Conservation (phyloP, 306 rosid species). For the Herpetospermum pedunculosum region DNA sequence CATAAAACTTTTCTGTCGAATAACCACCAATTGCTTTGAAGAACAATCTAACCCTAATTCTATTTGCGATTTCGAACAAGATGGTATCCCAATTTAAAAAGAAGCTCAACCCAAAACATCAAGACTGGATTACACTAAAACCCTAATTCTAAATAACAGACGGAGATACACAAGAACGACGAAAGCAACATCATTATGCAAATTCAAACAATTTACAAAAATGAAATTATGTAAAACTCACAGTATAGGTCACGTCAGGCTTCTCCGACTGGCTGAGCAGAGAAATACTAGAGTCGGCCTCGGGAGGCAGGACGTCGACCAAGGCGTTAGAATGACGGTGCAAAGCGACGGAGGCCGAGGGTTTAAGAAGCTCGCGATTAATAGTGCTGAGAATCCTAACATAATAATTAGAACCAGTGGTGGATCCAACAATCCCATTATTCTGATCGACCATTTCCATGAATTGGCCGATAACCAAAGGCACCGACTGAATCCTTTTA, state of each 20-base stretch:
- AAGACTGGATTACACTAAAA: neutral
- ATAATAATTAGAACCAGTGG: slow-evolving; percentile 92
- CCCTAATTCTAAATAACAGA: neutral
- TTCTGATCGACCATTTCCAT: slow-evolving; percentile 98
- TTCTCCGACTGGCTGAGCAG: slow-evolving; percentile 97
- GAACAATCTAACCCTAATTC: neutral
- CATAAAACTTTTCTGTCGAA: neutral
- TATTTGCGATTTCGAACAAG: neutral
- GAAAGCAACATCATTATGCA: neutral
- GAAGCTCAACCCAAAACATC: neutral
- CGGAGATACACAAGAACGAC: neutral
- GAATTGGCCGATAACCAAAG: slow-evolving; percentile 91
- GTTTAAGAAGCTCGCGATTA: slow-evolving; percentile 84
- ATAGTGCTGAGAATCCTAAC: slow-evolving; percentile 90
- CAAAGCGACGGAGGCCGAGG: slow-evolving; percentile 87
- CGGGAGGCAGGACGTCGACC: slow-evolving; percentile 94
- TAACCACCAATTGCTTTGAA: neutral
- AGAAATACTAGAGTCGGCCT: slow-evolving; percentile 94
- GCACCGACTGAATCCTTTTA: slow-evolving; percentile 95
- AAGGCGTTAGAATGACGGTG: slow-evolving; percentile 98
- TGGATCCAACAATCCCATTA: slow-evolving; percentile 95
- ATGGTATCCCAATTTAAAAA: neutral
- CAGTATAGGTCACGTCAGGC: slow-evolving; percentile 92
- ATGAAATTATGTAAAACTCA: slow-evolving; percentile 13
- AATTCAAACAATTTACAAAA: neutral